Evolutionary conservation across 441 rosid genomes (phyloP).

Genomic region (Viola pubescens): DNA sequence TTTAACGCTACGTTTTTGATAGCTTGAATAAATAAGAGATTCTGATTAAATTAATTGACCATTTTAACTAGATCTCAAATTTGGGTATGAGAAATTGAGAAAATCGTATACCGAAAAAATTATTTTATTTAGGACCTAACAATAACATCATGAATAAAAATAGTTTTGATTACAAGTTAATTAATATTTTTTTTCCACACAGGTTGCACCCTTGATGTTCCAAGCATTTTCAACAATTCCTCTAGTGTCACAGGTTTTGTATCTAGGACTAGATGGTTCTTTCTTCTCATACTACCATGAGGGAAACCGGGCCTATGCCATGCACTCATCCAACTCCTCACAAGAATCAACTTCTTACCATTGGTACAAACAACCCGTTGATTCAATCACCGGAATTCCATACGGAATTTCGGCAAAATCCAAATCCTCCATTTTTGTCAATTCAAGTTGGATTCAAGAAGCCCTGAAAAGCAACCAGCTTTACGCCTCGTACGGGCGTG

Average conservation of each 20-base stretch:
- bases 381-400: conserved; percentile 35
- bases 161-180: no score
- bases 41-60: no score
- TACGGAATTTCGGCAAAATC: conserved; percentile 29
- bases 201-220: conserved; percentile 56
- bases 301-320: conserved; percentile 26
- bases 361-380: conserved; percentile 49
- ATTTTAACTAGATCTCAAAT: no score
- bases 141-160: no score
- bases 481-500: conserved; percentile 31
- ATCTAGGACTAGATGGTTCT: conserved; percentile 42
- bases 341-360: conserved; percentile 6
- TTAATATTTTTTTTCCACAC: background rate
- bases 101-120: no score
- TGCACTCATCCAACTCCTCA: conserved; percentile 34
- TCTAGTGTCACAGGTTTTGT: conserved; percentile 47
- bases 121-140: no score
- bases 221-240: conserved; percentile 43
- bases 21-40: no score
- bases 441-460: conserved; percentile 35
- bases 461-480: conserved; percentile 27
- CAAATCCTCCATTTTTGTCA: conserved; percentile 8
- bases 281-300: conserved; percentile 39
- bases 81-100: no score
- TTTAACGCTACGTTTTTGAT: no score